These are phyloP conservation scores for Aspergillus sparsus DNA, from an alignment of 495 filamentous ascomycete species.

Conservation along the genomic window DNA sequence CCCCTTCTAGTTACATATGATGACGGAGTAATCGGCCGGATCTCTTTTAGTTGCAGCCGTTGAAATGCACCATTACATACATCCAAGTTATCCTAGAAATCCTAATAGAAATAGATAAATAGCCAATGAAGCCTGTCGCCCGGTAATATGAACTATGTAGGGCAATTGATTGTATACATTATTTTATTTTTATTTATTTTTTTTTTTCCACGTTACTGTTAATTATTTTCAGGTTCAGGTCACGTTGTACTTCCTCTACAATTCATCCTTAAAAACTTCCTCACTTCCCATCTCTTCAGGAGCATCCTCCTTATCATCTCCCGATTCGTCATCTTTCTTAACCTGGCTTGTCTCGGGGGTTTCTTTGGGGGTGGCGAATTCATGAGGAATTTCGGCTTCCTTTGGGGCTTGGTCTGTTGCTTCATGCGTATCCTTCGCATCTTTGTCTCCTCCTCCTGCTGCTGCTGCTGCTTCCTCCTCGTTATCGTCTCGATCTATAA, in stretches of 20 bases:
- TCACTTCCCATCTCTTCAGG: constrained; percentile 45
- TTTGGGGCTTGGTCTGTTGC: constrained; percentile 10
- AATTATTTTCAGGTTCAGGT: neutral
- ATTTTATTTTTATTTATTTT: neutral
- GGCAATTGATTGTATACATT: neutral
- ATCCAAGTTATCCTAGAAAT: too few relatives aligned
- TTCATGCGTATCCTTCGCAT: constrained; percentile 38
- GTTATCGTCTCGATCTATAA: constrained; percentile 40
- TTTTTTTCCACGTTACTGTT: neutral
- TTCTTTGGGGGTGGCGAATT: neutral
- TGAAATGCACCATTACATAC: too few relatives aligned
- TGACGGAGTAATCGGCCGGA: too few relatives aligned
- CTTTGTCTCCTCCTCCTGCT: constrained; percentile 28
- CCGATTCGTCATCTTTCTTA: neutral
- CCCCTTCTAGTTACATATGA: neutral
- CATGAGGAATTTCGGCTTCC: neutral
- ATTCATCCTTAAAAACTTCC: constrained; percentile 58
- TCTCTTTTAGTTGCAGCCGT: too few relatives aligned
- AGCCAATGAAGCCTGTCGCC: neutral
- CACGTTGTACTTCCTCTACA: constrained; percentile 34
- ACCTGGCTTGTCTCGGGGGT: neutral
- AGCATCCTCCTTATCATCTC: constrained; percentile 8
- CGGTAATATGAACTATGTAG: neutral
- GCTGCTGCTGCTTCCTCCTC: constrained; percentile 39
- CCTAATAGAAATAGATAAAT: too few relatives aligned